phyloP scores from a whole-genome alignment of 768 basidiomycete species.

The Sarcomyxa edulis region DNA sequence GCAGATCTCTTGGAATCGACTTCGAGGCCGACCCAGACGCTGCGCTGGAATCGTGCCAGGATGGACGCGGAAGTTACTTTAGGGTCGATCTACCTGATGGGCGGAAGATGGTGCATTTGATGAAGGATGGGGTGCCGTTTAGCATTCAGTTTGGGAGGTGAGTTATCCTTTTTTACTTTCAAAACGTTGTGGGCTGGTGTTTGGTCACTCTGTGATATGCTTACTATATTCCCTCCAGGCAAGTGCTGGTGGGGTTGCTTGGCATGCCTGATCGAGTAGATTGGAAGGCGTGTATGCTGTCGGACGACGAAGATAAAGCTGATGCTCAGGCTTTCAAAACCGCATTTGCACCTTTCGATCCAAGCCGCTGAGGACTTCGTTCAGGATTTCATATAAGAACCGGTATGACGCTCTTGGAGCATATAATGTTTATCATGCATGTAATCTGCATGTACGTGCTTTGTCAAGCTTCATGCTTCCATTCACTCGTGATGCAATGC shows the following conservation, averaged over 20 bases:
- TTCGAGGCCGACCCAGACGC: conserved; percentile 70
- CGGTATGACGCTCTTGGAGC: background rate
- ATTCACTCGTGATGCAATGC: too few species aligned
- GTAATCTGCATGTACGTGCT: background rate
- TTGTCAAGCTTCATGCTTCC: background rate
- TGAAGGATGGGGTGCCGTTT: conserved; percentile 75
- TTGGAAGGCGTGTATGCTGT: conserved; percentile 85
- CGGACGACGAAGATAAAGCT: conserved; percentile 80
- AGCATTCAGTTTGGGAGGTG: conserved; percentile 93
- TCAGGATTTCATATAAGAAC: background rate
- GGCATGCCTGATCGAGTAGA: conserved; percentile 76
- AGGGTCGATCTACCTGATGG: conserved; percentile 88
- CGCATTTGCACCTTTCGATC: conserved; percentile 75
- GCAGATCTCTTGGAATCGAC: conserved; percentile 57
- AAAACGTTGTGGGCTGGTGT: background rate
- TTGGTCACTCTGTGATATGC: background rate
- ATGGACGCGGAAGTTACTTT: conserved; percentile 75
- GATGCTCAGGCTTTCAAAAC: conserved; percentile 83
- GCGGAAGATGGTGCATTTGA: conserved; percentile 77
- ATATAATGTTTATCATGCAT: background rate
- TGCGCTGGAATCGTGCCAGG: conserved; percentile 48
- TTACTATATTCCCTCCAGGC: conserved; percentile 38
- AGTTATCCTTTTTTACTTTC: conserved; percentile 17
- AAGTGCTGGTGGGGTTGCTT: conserved; percentile 75
- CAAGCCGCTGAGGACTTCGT: conserved; percentile 20